Evolutionary conservation across 1,284 basidiomycete species (phyloP).

Genomic region (Cutaneotrichosporon cyanovorans): DNA sequence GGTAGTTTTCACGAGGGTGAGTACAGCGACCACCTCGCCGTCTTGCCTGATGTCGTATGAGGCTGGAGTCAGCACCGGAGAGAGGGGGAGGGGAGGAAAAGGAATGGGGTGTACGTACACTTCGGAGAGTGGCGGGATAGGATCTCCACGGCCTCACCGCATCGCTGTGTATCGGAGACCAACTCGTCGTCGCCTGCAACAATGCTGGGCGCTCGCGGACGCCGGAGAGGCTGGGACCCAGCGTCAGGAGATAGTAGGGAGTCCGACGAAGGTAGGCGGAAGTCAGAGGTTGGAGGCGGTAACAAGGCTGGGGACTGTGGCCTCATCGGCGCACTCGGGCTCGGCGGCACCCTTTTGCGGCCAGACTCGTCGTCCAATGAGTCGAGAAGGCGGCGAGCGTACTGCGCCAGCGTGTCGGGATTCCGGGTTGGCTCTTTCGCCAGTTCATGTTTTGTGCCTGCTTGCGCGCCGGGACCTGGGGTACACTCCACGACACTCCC

Average conservation of each 20-base stretch:
- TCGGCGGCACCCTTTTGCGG: conserved; percentile 7
- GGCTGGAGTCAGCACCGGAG: conserved; percentile 52
- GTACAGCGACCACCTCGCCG: conserved; percentile 70
- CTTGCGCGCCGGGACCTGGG: background rate
- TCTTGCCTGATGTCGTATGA: conserved; percentile 91
- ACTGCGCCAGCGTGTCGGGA: conserved; percentile 20
- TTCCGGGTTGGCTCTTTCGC: conserved; percentile 6
- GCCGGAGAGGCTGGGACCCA: background rate
- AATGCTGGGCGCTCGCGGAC: conserved; percentile 3
- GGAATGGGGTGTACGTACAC: conserved; percentile 49
- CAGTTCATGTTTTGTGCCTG: background rate
- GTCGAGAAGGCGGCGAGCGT: conserved; percentile 32
- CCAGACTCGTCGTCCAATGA: conserved; percentile 10
- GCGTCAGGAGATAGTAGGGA: no score
- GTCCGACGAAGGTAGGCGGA: no score
- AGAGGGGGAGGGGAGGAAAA: no score
- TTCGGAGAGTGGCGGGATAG: conserved; percentile 80
- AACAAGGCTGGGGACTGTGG: no score
- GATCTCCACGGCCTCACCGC: conserved; percentile 83
- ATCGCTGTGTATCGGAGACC: conserved; percentile 49
- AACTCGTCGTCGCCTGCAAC: conserved; percentile 37
- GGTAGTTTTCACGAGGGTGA: conserved; percentile 83
- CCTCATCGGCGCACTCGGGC: background rate
- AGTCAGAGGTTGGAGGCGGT: background rate
- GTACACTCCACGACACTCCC: conserved; percentile 20